phyloP scores from a whole-genome alignment of 75 land plant species.

The Cupressus sempervirens region DNA sequence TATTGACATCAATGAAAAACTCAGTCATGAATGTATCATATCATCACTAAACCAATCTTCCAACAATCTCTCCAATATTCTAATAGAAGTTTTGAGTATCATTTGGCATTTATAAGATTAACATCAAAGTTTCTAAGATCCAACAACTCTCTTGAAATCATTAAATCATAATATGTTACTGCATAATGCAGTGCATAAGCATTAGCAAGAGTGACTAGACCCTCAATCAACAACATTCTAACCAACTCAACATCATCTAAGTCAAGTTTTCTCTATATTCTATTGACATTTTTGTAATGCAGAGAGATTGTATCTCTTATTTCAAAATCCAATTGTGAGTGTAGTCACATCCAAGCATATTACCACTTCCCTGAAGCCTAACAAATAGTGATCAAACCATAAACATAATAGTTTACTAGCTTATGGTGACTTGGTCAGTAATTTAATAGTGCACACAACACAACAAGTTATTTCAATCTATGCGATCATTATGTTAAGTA shows the following conservation, averaged over 20 bases:
- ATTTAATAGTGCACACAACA: too few species aligned
- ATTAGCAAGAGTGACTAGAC: constrained; percentile 29
- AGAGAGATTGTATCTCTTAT: not conserved
- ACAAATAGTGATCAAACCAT: too few species aligned
- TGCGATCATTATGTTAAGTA: too few species aligned
- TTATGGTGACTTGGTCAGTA: too few species aligned
- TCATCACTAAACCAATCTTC: too few species aligned
- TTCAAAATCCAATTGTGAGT: constrained; percentile 8
- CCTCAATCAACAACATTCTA: constrained; percentile 45
- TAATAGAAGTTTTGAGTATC: constrained; percentile 55
- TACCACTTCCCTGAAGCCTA: too few species aligned
- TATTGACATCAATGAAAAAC: too few species aligned
- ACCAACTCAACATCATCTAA: constrained; percentile 66
- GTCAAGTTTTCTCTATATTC: constrained; percentile 72
- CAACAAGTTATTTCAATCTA: too few species aligned
- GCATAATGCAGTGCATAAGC: constrained; percentile 66
- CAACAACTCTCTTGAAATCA: constrained; percentile 35
- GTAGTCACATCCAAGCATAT: too few species aligned
- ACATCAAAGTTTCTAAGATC: constrained; percentile 42
- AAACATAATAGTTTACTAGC: too few species aligned
- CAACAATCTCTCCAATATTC: too few species aligned
- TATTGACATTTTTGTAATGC: constrained; percentile 37
- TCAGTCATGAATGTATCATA: too few species aligned
- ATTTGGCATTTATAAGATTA: constrained; percentile 38
- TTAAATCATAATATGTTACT: constrained; percentile 52